These are phyloP conservation scores for Erucastrum elatum DNA, from an alignment of 345 rosid species.

Conservation along the genomic window DNA sequence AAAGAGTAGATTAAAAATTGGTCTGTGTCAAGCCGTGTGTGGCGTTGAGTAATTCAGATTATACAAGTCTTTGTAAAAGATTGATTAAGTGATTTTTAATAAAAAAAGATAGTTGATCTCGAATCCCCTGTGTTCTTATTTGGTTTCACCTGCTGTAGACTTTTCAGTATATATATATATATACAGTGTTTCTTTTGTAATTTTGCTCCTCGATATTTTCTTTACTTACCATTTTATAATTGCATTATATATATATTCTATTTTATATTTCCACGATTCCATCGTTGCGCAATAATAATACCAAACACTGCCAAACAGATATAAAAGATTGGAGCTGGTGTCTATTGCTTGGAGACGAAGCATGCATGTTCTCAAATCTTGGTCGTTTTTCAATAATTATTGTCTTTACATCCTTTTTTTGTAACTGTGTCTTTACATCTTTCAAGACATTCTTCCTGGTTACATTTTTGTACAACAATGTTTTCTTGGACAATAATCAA, in stretches of 20 bases:
- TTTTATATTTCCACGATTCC: background rate
- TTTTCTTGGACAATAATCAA: no score
- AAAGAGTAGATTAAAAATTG: no score
- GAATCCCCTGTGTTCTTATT: no score
- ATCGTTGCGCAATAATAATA: conserved; percentile 1
- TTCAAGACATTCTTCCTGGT: conserved; percentile 20
- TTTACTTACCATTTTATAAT: background rate
- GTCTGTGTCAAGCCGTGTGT: no score
- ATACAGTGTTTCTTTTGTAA: background rate
- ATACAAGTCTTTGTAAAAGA: no score
- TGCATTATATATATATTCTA: background rate
- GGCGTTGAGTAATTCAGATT: no score
- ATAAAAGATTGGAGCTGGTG: conserved; percentile 10
- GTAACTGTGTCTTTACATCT: background rate
- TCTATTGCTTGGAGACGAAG: conserved; percentile 16
- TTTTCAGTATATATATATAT: background rate
- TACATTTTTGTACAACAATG: no score
- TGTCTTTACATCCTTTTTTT: background rate
- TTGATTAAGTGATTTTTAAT: no score
- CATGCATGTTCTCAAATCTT: conserved; percentile 37
- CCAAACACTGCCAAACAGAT: background rate
- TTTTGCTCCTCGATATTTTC: background rate
- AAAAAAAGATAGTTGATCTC: no score
- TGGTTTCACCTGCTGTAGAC: no score
- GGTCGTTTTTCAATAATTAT: conserved; percentile 27